These are phyloP conservation scores for Tillandsia fasciculata DNA, from an alignment of 176 grass and related monocot genomes.

Conservation along the genomic window DNA sequence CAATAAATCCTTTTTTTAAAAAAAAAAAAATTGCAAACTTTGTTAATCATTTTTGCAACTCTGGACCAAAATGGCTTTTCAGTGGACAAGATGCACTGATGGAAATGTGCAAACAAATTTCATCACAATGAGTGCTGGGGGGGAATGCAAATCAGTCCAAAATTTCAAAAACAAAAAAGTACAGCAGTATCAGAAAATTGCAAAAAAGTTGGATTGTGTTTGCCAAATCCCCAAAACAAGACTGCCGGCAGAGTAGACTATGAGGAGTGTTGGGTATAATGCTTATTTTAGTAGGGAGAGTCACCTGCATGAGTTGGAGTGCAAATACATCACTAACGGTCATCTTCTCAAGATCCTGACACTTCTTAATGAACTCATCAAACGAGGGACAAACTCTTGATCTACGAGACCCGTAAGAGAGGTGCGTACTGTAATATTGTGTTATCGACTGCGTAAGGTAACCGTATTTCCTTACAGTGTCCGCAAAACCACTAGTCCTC, in stretches of 20 bases:
- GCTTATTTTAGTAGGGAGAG: neutral
- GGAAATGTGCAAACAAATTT: no score
- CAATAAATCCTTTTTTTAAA: no score
- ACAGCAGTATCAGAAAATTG: no score
- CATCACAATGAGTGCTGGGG: no score
- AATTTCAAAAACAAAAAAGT: no score
- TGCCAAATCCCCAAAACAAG: neutral
- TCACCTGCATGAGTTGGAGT: conserved; percentile 98
- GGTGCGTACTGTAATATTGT: conserved; percentile 47
- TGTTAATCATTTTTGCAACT: no score
- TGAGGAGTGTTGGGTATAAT: no score
- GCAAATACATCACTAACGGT: conserved; percentile 72
- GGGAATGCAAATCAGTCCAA: no score
- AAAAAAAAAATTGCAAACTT: no score
- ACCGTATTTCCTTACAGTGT: conserved; percentile 49
- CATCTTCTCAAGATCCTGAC: conserved; percentile 52
- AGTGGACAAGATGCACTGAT: no score
- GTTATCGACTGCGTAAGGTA: conserved; percentile 59
- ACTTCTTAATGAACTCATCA: conserved; percentile 49
- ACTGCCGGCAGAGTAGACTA: neutral
- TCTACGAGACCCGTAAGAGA: conserved; percentile 22
- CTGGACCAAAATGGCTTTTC: no score
- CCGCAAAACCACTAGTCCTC: conserved; percentile 60
- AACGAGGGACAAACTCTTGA: conserved; percentile 46
- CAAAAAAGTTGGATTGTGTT: no score